These are phyloP conservation scores for Tieghemiomyces parasiticus DNA, from an alignment of 192 early-diverging fungal species.

Conservation along the genomic window DNA sequence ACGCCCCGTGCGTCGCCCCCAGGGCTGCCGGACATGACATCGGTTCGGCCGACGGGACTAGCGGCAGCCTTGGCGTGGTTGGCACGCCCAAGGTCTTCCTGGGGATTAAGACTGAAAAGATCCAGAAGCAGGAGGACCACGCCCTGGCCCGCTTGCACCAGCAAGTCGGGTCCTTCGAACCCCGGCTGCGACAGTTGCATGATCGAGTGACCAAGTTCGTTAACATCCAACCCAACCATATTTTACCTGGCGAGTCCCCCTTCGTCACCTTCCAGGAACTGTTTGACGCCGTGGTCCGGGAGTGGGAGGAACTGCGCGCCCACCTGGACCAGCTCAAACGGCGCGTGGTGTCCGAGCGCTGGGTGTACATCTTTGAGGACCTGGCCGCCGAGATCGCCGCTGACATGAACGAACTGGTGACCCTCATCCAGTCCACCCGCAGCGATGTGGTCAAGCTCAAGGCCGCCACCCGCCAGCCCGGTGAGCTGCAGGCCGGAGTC, in stretches of 20 bases:
- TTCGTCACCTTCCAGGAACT: neutral
- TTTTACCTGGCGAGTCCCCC: neutral
- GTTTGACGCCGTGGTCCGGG: neutral
- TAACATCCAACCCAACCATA: neutral
- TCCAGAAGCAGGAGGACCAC: slow-evolving; percentile 10
- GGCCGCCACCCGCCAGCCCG: neutral
- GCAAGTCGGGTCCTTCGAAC: slow-evolving; percentile 10
- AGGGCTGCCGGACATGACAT: neutral
- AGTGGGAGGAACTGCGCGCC: slow-evolving; percentile 3
- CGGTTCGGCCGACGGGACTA: too few species aligned
- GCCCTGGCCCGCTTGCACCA: slow-evolving; percentile 10
- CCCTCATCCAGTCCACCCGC: slow-evolving; percentile 2
- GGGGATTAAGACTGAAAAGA: neutral
- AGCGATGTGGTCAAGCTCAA: slow-evolving; percentile 2
- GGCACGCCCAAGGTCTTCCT: neutral
- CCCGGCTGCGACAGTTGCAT: slow-evolving; percentile 6
- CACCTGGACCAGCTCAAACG: slow-evolving; percentile 7
- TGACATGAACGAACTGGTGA: neutral
- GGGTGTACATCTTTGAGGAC: slow-evolving; percentile 10
- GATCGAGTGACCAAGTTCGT: neutral
- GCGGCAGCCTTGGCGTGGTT: neutral
- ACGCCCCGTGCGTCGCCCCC: neutral
- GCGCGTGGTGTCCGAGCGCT: slow-evolving; percentile 5
- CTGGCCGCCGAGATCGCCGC: slow-evolving; percentile 5
- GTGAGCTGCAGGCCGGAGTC: neutral